phyloP scores from a whole-genome alignment of 805 yeast genomes.

The Yamadazyma takamatsuzukensis region DNA sequence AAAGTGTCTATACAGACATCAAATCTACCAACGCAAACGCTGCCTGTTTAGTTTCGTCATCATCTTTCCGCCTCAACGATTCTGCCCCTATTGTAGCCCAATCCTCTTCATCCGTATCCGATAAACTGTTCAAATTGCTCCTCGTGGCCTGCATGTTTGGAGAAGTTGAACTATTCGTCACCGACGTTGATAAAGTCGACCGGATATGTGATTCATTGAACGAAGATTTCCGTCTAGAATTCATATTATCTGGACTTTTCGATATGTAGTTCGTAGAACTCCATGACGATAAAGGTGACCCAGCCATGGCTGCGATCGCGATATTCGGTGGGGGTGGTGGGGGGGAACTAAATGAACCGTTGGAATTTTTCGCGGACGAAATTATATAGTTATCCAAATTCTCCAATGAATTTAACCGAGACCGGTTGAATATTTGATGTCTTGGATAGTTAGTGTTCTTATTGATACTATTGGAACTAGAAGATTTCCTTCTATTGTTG shows the following conservation, averaged over 20 bases:
- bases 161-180: background rate
- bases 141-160: too few species aligned
- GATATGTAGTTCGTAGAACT: slow-evolving; percentile 14
- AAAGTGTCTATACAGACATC: slow-evolving; percentile 25
- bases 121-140: slow-evolving; percentile 2
- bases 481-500: slow-evolving; percentile 21
- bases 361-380: slow-evolving; percentile 37
- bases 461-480: slow-evolving; percentile 19
- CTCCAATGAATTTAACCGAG: slow-evolving; percentile 40
- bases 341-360: slow-evolving; percentile 31
- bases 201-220: slow-evolving; percentile 38
- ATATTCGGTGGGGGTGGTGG: slow-evolving; percentile 23
- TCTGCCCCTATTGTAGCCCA: slow-evolving; percentile 91
- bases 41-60: slow-evolving; percentile 42
- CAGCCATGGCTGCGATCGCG: slow-evolving; percentile 11
- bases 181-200: slow-evolving; percentile 22
- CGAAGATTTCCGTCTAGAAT: slow-evolving; percentile 33
- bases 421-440: slow-evolving; percentile 32
- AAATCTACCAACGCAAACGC: slow-evolving; percentile 65
- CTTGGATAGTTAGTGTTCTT: slow-evolving; percentile 16
- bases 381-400: slow-evolving; percentile 39
- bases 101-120: slow-evolving; percentile 94
- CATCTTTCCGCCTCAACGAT: slow-evolving; percentile 47
- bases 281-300: slow-evolving; percentile 12
- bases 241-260: slow-evolving; percentile 10